Evolutionary conservation across 768 basidiomycete species (phyloP), one percentile per base, ranked within the genome.

Genomic region (Pleurotus tuber-regium): DNA sequence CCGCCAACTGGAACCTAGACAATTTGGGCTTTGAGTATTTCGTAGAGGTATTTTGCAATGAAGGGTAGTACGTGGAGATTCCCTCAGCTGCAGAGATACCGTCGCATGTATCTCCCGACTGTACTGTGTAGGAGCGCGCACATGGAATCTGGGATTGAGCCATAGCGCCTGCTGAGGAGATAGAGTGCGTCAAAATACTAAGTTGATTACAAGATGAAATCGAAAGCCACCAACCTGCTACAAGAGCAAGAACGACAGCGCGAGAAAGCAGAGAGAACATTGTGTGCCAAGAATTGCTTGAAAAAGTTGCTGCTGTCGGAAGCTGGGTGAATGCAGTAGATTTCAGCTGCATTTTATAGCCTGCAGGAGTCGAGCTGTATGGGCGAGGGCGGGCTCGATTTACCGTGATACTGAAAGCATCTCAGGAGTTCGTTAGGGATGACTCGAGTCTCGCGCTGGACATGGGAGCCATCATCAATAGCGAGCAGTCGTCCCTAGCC

Each of bases 1-100:
- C 51, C 18, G 77, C 75, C 52, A 88, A 77, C 65, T 88, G 85
- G 68, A 72, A 83, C 0, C 80, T 82, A 52, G 39, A n/a, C n/a
- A n/a, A 25, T 11, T 19, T 16, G 40, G 10, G 28, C 4, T n/a
- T n/a, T n/a, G 28, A 31, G 24, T 38, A 12, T 24, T 18, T 49
- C 21, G 43, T 36, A 26, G 29, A 39, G 16, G 21, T 10, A 7
- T 24, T n/a, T 21, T 5, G 7, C 19, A 8, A 23, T 50, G 14
- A 41, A 51, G 35, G 39, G 12, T 57, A 70, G 57, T 61, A 85
- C 70, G 76, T 77, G 6, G 80, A 79, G 24, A 71, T 73, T 53
- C 70, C 70, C 51, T 75, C 61, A 2, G 67, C 63, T 4, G 70
- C 70, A 21, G 75, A 80, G 61, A 84, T 84, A 25, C 54, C 63